Evolutionary conservation across 352 stramenopile genomes (phyloP), one percentile per base, ranked within the genome.

Genomic region (Phytopythium vexans): DNA sequence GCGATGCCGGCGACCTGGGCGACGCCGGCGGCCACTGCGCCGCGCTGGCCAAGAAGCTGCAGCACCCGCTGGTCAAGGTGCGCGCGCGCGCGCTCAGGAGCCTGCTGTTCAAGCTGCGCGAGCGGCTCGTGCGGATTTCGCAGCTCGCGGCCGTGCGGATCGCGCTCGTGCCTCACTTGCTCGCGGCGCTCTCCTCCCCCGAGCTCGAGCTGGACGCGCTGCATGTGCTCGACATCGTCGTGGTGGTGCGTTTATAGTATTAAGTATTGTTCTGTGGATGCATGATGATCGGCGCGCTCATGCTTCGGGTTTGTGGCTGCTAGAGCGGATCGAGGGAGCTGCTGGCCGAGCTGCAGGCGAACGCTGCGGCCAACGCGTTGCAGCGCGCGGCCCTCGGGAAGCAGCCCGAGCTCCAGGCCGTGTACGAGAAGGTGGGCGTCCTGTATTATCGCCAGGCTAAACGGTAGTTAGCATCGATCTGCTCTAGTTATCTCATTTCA

Each of bases 51-150:
- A 57, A 53, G 15, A 93, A 91, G 65, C 64, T 93, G 42, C 64
- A 66, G 36, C 77, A 93, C 46, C 68, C 77, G 53, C 58, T 93
- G 14, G 42, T 55, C 47, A 79, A 73, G 47, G 86, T 93, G 50
- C 80, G 76, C 21, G 61, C 58, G 4, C 74, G 80, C 8, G 70
- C 82, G 49, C 68, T 93, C 48, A 67, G 58, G 16, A 85, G 63
- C 49, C 62, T 91, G 32, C 52, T 76, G 4, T 82, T 87, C 58
- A 93, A 93, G 66, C 58, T 91, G 21, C 76, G 72, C 12, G 77
- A 82, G 66, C 49, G 61, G 21, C 72, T 91, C 33, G 61, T 84
- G 44, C 53, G 68, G 14, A 58, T 55, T 34, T 49, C 51, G 40
- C 54, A 75, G 50, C 67, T 86, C 39, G 56, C 64, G 36, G 38